These are phyloP conservation scores for Jatropha curcas DNA, from an alignment of 345 rosid genomes.

Conservation along the genomic window DNA sequence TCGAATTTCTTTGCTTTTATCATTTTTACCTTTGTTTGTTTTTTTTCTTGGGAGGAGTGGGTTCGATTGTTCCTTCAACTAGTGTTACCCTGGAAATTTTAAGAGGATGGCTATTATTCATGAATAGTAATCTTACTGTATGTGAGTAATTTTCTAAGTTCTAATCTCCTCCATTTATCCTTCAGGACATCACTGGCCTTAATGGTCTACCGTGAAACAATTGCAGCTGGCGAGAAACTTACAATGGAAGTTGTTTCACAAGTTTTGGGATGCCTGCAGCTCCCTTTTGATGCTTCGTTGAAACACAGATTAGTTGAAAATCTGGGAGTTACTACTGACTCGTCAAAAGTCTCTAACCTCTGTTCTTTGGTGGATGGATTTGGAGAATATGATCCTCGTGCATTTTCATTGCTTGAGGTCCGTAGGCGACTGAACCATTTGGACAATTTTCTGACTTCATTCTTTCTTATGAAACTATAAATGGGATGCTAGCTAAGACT, in stretches of 20 bases:
- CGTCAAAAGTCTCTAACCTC: constrained; percentile 53
- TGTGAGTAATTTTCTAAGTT: constrained; percentile 7
- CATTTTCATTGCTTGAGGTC: constrained; percentile 89
- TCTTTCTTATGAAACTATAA: constrained; percentile 6
- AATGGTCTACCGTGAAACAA: constrained; percentile 66
- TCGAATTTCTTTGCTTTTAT: background rate
- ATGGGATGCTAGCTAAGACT: constrained; percentile 1
- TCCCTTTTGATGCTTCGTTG: constrained; percentile 66
- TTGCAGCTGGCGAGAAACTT: constrained; percentile 60
- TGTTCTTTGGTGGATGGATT: constrained; percentile 81
- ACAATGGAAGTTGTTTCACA: constrained; percentile 77
- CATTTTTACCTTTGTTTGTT: background rate
- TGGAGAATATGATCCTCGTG: constrained; percentile 95
- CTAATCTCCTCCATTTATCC: constrained; percentile 18
- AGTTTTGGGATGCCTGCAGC: constrained; percentile 82
- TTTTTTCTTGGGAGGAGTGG: background rate
- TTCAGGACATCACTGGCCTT: constrained; percentile 77
- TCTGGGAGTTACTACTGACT: constrained; percentile 50
- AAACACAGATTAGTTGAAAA: constrained; percentile 64
- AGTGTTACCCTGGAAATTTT: background rate
- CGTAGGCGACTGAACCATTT: constrained; percentile 21
- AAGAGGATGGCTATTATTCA: background rate
- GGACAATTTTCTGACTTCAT: constrained; percentile 8
- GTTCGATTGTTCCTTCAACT: background rate
- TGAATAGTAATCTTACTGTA: background rate